Conservation (phyloP, 176 grass and related monocot genomes). For the Bonia amplexicaulis region DNA sequence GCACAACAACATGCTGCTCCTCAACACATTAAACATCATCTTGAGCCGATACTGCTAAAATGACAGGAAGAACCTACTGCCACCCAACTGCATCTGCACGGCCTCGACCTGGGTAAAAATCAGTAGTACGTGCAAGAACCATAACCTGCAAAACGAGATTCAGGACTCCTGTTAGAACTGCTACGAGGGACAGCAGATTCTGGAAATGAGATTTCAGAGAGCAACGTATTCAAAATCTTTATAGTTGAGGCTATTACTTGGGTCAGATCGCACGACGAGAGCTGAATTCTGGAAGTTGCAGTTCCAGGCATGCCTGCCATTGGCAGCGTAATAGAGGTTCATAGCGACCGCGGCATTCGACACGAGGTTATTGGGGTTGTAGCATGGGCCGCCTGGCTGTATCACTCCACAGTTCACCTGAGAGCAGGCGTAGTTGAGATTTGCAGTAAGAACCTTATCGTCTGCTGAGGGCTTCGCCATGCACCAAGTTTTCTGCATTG, state of each 20-base stretch:
- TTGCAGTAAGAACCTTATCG: conserved; percentile 32
- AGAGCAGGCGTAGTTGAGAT: conserved; percentile 77
- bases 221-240: neutral
- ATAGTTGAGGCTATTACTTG: neutral
- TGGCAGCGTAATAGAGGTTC: conserved; percentile 84
- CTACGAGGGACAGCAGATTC: neutral
- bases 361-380: conserved; percentile 53
- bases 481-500: conserved; percentile 79
- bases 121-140: conserved; percentile 54
- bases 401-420: conserved; percentile 61
- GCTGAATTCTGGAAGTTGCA: conserved; percentile 72
- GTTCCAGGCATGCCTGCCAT: conserved; percentile 67
- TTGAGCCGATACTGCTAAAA: neutral
- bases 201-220: neutral
- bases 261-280: conserved; percentile 60
- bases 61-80: neutral
- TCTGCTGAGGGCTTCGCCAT: conserved; percentile 73
- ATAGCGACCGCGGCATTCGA: conserved; percentile 78
- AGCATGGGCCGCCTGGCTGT: conserved; percentile 61
- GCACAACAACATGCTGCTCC: conserved; percentile 1
- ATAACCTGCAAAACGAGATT: conserved; percentile 41
- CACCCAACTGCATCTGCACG: neutral
- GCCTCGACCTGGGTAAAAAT: neutral
- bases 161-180: neutral
- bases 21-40: neutral